Evolutionary conservation across 371 early-diverging fungal genomes (phyloP).

Genomic region (Dichotomocladium elegans): DNA sequence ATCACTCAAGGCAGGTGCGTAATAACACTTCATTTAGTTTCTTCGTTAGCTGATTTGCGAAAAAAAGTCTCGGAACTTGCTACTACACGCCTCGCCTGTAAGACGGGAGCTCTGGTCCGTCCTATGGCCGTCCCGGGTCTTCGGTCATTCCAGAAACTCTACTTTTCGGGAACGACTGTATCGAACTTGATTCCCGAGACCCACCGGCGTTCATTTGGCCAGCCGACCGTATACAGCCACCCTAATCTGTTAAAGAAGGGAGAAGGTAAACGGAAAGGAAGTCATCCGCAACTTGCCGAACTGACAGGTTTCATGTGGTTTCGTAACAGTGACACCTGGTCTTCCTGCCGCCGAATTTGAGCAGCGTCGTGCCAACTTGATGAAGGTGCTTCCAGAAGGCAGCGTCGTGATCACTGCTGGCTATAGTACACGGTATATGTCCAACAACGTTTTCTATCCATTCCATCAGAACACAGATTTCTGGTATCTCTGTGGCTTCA

Average conservation of each 20-base stretch:
- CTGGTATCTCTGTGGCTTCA: constrained; percentile 83
- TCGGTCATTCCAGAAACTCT: too few relatives aligned
- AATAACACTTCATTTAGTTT: too few relatives aligned
- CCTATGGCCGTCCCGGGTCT: too few relatives aligned
- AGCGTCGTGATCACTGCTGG: constrained; percentile 75
- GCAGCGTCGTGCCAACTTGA: constrained; percentile 63
- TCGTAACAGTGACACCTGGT: constrained; percentile 73
- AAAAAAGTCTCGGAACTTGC: too few relatives aligned
- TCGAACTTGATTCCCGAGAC: constrained; percentile 30
- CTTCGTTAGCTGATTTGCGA: too few relatives aligned
- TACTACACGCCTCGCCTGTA: too few relatives aligned
- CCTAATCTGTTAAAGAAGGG: constrained; percentile 74
- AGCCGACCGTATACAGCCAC: constrained; percentile 75
- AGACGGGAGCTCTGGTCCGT: too few relatives aligned
- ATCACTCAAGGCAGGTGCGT: too few relatives aligned
- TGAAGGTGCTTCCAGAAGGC: constrained; percentile 58
- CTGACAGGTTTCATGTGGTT: not conserved
- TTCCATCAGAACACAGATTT: constrained; percentile 93
- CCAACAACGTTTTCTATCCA: constrained; percentile 93
- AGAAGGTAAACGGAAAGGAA: constrained; percentile 50
- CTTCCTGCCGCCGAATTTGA: constrained; percentile 71
- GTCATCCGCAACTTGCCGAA: too few relatives aligned
- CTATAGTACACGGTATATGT: constrained; percentile 78
- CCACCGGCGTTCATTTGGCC: constrained; percentile 60
- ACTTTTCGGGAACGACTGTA: constrained; percentile 3